Evolutionary conservation across 1,139 yeast genomes (phyloP), one percentile per base, ranked within the genome.

Genomic region (Yamadazyma triangularis): DNA sequence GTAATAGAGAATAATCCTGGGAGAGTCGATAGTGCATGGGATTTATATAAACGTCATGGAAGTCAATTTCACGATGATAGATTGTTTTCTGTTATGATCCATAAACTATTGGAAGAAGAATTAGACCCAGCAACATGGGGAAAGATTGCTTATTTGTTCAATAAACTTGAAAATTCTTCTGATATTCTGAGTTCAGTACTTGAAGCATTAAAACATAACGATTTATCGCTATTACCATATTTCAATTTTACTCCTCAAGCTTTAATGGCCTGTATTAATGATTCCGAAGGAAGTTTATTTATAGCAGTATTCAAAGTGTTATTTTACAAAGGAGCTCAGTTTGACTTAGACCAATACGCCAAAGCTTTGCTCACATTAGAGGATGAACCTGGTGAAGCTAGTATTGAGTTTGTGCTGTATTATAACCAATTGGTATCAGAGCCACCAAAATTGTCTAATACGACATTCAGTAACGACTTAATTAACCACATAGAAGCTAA

Each of bases 1-100:
- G 46, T 64, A 13, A 53, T 68, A 11, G 39, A 43, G 9, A 41
- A 50, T 19, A 68, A 68, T 36, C 72, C 73, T 0, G 73, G 70
- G 13, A 44, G 74, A 34, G 73, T 62, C 2, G 55, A 51, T 34
- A 40, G 48, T 16, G 49, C 66, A 20, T 50, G 57, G 51, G 70
- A 66, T 13, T 44, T 68, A 24, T 53, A 51, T 30, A 40, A 49
- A 18, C 52, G 52, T 27, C 62, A 62, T 31, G 26, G 23, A 5
- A n/a, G 12, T 5, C 8, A 23, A n/a, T 23, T 25, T 10, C 18
- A 3, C 2, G 26, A 27, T 13, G 29, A 24, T 23, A 27, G 18
- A 6, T 3, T 31, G 4, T 24, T 27, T 13, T 13, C 22, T 9
- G 27, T 26, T 6, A 37, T 59, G 20, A 38, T 51, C 3, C 32